Percentiles rank a stretch among this genome's conserved stretches.
Conservation (phyloP, 1,284 basidiomycete genomes). For the Athelia psychrophila region DNA sequence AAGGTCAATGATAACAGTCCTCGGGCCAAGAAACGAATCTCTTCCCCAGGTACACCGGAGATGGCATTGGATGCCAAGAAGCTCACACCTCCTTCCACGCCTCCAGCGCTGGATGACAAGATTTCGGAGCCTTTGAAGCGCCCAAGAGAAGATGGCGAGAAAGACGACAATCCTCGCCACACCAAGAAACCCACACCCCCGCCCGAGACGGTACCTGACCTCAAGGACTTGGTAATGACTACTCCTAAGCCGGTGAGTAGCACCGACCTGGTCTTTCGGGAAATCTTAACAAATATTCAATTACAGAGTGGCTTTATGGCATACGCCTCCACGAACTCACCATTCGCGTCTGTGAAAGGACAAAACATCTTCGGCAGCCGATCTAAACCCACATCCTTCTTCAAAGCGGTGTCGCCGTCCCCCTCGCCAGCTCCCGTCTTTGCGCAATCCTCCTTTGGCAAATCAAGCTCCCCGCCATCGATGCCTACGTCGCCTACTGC, state of each 20-base stretch:
- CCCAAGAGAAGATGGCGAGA: conserved; percentile 51
- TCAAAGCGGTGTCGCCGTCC: conserved; percentile 30
- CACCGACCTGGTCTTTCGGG: neutral
- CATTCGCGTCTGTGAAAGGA: conserved; percentile 67
- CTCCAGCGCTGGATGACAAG: neutral
- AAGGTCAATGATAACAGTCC: conserved; percentile 32
- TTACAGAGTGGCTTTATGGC: conserved; percentile 66
- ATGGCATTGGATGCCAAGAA: conserved; percentile 14
- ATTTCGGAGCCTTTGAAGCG: conserved; percentile 42
- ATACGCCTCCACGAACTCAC: conserved; percentile 66
- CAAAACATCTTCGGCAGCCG: conserved; percentile 57
- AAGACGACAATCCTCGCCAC: conserved; percentile 57
- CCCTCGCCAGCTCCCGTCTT: conserved; percentile 24
- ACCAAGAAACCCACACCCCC: conserved; percentile 67
- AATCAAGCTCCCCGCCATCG: neutral
- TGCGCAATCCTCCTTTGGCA: conserved; percentile 12
- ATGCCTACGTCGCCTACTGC: conserved; percentile 18
- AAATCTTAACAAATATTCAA: conserved; percentile 1
- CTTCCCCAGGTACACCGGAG: conserved; percentile 39
- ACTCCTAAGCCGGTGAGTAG: conserved; percentile 47
- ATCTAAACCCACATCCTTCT: conserved; percentile 4
- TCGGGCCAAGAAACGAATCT: conserved; percentile 53
- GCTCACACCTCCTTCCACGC: neutral
- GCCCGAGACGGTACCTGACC: conserved; percentile 46
- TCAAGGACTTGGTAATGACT: conserved; percentile 26